These are phyloP conservation scores for Spatholobus suberectus DNA, from an alignment of 306 rosid genomes.

Conservation along the genomic window DNA sequence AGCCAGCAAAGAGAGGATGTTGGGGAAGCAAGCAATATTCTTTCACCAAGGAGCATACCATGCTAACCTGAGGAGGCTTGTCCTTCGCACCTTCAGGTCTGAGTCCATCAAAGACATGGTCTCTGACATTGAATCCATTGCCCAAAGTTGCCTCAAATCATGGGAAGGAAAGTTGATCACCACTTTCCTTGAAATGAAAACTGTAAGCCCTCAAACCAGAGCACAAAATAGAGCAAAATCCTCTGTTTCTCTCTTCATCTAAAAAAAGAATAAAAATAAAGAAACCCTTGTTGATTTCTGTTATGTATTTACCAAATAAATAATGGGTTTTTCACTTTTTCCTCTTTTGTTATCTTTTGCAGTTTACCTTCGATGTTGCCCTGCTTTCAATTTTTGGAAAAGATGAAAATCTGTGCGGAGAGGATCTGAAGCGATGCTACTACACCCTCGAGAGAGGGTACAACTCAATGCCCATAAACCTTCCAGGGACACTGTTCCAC, in stretches of 20 bases:
- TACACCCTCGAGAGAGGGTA: slow-evolving; percentile 87
- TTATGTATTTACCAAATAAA: not conserved
- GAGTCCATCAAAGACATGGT: slow-evolving; percentile 60
- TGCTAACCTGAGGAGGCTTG: slow-evolving; percentile 79
- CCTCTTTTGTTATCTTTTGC: slow-evolving; percentile 23
- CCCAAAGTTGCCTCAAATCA: slow-evolving; percentile 64
- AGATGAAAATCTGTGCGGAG: slow-evolving; percentile 69
- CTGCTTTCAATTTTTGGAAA: slow-evolving; percentile 84
- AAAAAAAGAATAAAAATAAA: not conserved
- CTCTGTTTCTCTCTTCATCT: slow-evolving; percentile 31
- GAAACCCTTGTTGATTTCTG: not conserved
- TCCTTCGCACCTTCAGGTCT: slow-evolving; percentile 81
- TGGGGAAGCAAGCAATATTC: slow-evolving; percentile 87
- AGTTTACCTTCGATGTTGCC: slow-evolving; percentile 90
- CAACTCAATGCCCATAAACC: slow-evolving; percentile 92
- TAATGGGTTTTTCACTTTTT: not conserved
- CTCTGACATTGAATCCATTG: slow-evolving; percentile 71
- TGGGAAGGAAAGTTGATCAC: slow-evolving; percentile 73
- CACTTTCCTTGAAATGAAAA: slow-evolving; percentile 91
- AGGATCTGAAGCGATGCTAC: slow-evolving; percentile 86
- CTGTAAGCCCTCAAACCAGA: slow-evolving; percentile 50
- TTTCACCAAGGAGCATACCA: slow-evolving; percentile 94
- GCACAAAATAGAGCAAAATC: not conserved
- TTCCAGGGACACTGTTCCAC: slow-evolving; percentile 91
- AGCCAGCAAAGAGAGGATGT: slow-evolving; percentile 86